Evolutionary conservation across 306 rosid species (phyloP), one percentile per base, ranked within the genome.

Genomic region (Vicia sativa): DNA sequence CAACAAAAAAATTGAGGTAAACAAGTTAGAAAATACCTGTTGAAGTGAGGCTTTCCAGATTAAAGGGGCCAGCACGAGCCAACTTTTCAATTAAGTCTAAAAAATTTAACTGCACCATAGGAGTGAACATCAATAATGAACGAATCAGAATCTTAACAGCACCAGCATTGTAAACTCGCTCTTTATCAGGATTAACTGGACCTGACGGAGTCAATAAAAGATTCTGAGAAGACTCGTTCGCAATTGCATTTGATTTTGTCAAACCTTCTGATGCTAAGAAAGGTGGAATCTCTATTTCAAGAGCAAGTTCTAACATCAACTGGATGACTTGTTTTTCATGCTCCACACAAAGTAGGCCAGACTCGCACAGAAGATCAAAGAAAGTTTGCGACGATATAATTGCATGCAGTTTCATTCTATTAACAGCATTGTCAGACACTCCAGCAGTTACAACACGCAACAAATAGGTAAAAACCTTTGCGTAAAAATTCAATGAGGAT

Each of bases 321-420:
- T 95, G 97, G 78, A 91, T 91, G 73, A 95, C 95, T 84, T 91
- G 90, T 81, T 84, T 89, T 75, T 95, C 97, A 71, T 75, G 90
- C 73, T 88, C 96, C 78, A 86, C 96, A 56, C 91, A 85, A 42
- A 95, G 87, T 77, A 95, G 84, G 78, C 97, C 97, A 77, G 97
- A 91, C 78, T 95, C 99, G 1, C 81, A 74, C 29, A 95, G 81
- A 84, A 95, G 99, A 73, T 95, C 97, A 70, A 78, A 82, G 83
- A 95, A 95, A 66, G 97, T 95, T 64, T 91, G 97, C 14, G 99
- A 88, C 59, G 89, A 78, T 82, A 95, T 85, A 69, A 87, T 74
- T 61, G 84, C 68, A 66, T 87, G 92, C 79, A 95, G 83, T 72
- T 91, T 95, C 71, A 74, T 85, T 86, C 97, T 83, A 73, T 91